Base-by-base conservation (phyloP, 2,329 filamentous ascomycete species). In the Phyllachora maydis region DNA sequence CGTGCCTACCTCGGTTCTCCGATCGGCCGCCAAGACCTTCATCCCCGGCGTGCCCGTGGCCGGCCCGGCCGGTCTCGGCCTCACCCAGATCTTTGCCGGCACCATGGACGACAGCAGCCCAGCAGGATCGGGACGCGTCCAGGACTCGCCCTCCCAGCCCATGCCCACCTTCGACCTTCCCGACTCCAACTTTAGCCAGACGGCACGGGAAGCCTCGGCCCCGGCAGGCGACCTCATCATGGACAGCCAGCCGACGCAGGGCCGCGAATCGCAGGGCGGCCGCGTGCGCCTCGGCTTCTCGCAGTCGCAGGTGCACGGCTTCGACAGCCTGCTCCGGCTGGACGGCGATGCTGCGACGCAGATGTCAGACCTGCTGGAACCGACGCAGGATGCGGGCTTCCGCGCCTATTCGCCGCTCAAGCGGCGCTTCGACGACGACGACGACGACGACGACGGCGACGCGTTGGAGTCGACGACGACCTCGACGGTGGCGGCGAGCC, bases 31-130 rank as follows among this genome's bases (percentile, higher is more conserved):
- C 28, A 76, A 75, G 46, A 61, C 54, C 0, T 73, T 74, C 34
- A 74, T 79, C 28, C 74, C 73, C 4, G 71, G 69, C 2, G 48
- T 79, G 11, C 64, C 70, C 3, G 55, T 71, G 4, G 46, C 56
- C 5, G 37, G 38, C 6, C 48, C 49, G 12, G 62, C 57, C 0
- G 56, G 65, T 12, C 50, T 91, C 19, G 76, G 79, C 7, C 57
- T 92, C 21, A 90, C 81, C 0, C 83, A 92, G 37, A 85, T 88
- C 31, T 93, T 92, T 41, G 77, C 76, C 4, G 79, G 79, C 8
- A 92, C 82, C 1, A 75, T 93, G 67, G 81, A 77, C 22, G 68
- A 54, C 42, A 66, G 58, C 34, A 36, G 34, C 11, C 35, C 39
- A 9, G 31, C 34, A 11, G 33, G 38, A 18, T 27, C 32, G 9